Base-by-base conservation (phyloP, 352 stramenopile genomes). In the Globisporangium paddicum region DNA sequence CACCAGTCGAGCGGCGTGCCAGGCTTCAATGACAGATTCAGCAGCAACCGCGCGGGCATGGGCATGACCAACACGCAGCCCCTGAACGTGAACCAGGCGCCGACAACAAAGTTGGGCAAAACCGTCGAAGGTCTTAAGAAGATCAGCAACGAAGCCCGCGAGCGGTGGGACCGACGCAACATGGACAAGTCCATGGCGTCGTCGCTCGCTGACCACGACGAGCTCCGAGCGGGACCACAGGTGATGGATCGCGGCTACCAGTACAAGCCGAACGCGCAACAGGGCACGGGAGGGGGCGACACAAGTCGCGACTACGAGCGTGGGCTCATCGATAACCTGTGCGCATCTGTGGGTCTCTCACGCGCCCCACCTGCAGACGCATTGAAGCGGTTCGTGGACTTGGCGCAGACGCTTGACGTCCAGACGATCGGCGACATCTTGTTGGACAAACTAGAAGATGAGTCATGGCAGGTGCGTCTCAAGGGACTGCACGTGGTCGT, bases 101-200 rank as follows among this genome's bases (percentile, higher is more conserved):
- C 78, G 19, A 72, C 77, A 14, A 87, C 78, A 8, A 78, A 81
- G 61, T 66, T 95, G 5, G 77, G 80, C 19, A 89, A 93, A 64
- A 89, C 78, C 3, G 78, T 90, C 0, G 80, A 90, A 52, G 77
- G 82, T 19, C 63, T 95, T n/a, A 87, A 89, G 67, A 90, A 91
- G 68, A 89, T 93, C 56, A 79, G 83, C 14, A 72, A 79, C 28
- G 79, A 87, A 55, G 83, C 82, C 14, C 76, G 86, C 19, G 86
- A 95, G 35, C 88, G 83, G 28, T 95, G 84, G 83, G 83, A 95
- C 21, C 79, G 83, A 18, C 86, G 86, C 37, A 93, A 95, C 75
- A 93, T 95, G 79, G 86, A 95, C 67, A 93, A 93, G 68, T 92
- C 82, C 16, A 95, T 95, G 72, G 83, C 73, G n/a, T 89, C 82